Evolutionary conservation across 345 rosid genomes (phyloP).

Genomic region (Brassica rapa): DNA sequence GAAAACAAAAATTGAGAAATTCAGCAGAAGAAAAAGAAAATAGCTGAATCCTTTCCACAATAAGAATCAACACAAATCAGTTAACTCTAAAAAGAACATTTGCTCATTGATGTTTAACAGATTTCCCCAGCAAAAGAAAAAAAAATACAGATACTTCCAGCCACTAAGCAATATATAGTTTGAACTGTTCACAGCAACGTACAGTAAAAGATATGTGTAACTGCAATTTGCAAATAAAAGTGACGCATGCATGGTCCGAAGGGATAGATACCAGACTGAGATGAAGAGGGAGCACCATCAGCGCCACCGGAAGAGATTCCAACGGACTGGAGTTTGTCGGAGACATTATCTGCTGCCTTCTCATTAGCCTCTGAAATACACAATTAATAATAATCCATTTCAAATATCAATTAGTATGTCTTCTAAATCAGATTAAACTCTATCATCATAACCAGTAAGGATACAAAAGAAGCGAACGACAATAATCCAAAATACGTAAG

Average conservation of each 20-base stretch:
- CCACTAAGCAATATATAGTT: neutral
- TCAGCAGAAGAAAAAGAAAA: neutral
- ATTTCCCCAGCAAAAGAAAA: neutral
- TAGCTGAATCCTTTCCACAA: neutral
- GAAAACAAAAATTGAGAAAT: neutral
- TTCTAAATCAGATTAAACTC: neutral
- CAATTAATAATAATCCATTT: neutral
- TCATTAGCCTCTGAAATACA: constrained; percentile 55
- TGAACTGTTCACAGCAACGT: neutral
- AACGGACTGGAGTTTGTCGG: constrained; percentile 63
- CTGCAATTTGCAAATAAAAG: neutral
- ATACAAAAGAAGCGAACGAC: no score
- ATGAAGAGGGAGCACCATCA: constrained; percentile 55
- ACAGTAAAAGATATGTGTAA: neutral
- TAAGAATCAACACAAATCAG: constrained; percentile 6
- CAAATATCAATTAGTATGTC: neutral
- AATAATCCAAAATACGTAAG: neutral
- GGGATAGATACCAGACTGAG: constrained; percentile 36
- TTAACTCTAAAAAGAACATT: neutral
- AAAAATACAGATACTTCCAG: constrained; percentile 2
- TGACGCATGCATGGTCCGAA: neutral
- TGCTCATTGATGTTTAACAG: neutral
- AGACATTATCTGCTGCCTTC: constrained; percentile 63
- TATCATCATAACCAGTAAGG: neutral
- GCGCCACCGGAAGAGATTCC: constrained; percentile 63